These are phyloP conservation scores for Salvia miltiorrhiza DNA, from an alignment of 257 asterid species.

Conservation along the genomic window DNA sequence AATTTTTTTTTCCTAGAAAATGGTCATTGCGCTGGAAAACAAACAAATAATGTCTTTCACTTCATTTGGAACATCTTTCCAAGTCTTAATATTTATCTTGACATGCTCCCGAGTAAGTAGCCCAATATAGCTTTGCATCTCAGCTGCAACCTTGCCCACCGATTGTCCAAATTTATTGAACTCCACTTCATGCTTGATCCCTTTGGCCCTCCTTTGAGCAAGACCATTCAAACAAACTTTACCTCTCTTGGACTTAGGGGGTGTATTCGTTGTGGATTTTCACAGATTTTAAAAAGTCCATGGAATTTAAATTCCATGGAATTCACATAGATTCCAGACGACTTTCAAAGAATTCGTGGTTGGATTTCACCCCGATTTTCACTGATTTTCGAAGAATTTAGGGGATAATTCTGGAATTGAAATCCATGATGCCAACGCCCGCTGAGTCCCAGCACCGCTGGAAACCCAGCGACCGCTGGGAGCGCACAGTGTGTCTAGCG, in stretches of 20 bases:
- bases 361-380: no score
- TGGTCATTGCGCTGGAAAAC: no score
- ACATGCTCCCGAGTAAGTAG: conserved; percentile 12
- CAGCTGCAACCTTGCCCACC: neutral
- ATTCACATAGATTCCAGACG: no score
- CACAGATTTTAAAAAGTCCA: no score
- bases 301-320: no score
- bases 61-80: neutral
- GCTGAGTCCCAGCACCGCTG: no score
- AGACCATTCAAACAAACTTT: neutral
- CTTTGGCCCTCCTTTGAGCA: neutral
- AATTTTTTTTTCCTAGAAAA: neutral
- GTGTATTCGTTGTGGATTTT: no score
- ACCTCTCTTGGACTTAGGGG: neutral
- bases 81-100: conserved; percentile 5
- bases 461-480: no score
- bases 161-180: neutral
- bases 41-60: conserved; percentile 10
- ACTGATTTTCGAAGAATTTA: no score
- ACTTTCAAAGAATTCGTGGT: no score
- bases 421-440: no score
- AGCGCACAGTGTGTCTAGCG: neutral
- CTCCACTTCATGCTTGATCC: neutral
- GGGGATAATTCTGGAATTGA: no score
- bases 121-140: conserved; percentile 17